phyloP scores from a whole-genome alignment of 768 basidiomycete genomes.

The Hygrophorus pudorinus region DNA sequence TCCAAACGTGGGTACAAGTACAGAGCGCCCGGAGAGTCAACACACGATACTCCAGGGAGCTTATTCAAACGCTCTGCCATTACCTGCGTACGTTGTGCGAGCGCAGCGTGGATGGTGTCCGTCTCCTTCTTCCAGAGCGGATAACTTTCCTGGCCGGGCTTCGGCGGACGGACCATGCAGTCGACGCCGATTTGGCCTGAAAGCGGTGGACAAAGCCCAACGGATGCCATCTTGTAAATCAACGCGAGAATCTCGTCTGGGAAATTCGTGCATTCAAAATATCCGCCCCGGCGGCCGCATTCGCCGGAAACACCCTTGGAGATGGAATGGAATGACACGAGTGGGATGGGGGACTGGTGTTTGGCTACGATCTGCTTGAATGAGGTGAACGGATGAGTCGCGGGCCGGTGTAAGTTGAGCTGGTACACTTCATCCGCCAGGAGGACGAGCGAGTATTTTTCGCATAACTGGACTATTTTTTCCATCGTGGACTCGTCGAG shows the following conservation, averaged over 20 bases:
- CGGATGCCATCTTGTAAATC: conserved; percentile 94
- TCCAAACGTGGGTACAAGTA: conserved; percentile 86
- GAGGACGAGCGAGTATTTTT: conserved; percentile 75
- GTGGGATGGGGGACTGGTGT: conserved; percentile 61
- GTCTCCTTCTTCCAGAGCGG: conserved; percentile 78
- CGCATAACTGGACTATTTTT: conserved; percentile 74
- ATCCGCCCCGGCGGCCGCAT: conserved; percentile 95
- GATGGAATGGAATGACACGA: conserved; percentile 96
- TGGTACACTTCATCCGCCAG: conserved; percentile 99
- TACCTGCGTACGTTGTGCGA: conserved; percentile 54
- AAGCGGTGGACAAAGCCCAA: conserved; percentile 83
- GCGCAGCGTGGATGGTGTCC: conserved; percentile 62
- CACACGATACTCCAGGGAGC: conserved; percentile 84
- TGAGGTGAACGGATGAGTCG: conserved; percentile 70
- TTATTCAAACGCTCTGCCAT: conserved; percentile 78
- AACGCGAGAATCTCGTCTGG: conserved; percentile 66
- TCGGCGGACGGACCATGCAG: conserved; percentile 86
- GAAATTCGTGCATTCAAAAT: conserved; percentile 89
- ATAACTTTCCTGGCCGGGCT: conserved; percentile 66
- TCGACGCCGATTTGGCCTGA: conserved; percentile 92
- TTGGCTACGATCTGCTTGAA: conserved; percentile 83
- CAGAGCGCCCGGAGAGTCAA: conserved; percentile 83
- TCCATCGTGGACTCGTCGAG: conserved; percentile 64
- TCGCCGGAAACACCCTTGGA: conserved; percentile 95
- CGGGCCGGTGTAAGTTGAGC: conserved; percentile 68